Base-by-base conservation (phyloP, 768 basidiomycete genomes). In the Boletus insuetus region DNA sequence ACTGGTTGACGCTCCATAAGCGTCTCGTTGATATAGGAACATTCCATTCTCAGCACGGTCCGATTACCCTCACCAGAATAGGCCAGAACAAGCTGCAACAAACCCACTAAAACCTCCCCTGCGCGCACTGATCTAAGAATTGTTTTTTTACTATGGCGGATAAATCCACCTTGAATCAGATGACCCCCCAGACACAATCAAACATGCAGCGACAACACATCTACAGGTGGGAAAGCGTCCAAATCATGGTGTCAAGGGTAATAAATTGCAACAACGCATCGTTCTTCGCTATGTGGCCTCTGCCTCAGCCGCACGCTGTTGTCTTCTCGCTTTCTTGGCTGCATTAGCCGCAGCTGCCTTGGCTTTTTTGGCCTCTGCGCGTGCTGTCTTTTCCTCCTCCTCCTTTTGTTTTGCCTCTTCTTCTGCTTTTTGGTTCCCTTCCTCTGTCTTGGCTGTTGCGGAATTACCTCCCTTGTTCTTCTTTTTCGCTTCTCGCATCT, bases 401-500 rank as follows among this genome's bases (percentile, higher is more conserved):
- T 93, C 91, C 62, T 88, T 90, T 66, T 79, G 84, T 65, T 76
- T 79, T n/a, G 75, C 86, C 69, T 91, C 85, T 54, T 84, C 86
- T 59, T 85, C 87, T 46, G 80, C 85, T 56, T 85, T 86, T 34
- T 74, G 76, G 70, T 86, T 87, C 41, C 79, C 78, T 63, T 77
- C 76, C 59, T 82, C 81, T 56, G 76, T 79, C 60, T 77, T 77
- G 56, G 72, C 75, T 11, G 78, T 74, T 31, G 78, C 74, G 55
- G 74, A 67, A 16, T 24, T 52, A 53, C 69, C 74, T 60, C 71
- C 70, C 71, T 78, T 75, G 68, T 64, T 69, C 74, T 82, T 82
- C 77, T 93, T 94, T 79, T 97, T 98, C 37, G 91, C 89, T 64
- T 94, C 94, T 12, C 94, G 80, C 1, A 91, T 91, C 58, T 89